These are phyloP conservation scores for Daedaleopsis sinensis DNA, from an alignment of 768 basidiomycete genomes.

Conservation along the genomic window DNA sequence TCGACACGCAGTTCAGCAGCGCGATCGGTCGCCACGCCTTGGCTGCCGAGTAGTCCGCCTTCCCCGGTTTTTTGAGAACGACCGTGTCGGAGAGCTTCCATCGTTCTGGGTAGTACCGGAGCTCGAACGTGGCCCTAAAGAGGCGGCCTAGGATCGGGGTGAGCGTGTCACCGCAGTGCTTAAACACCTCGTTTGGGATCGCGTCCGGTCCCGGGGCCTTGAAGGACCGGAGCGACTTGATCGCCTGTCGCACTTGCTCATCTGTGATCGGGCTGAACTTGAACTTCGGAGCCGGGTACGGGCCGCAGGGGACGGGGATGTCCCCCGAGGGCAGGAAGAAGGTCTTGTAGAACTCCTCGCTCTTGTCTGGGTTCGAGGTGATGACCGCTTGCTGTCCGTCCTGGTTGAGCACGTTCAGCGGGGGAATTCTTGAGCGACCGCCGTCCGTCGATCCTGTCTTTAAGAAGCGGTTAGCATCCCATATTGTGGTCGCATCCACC, in stretches of 20 bases:
- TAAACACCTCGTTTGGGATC: slow-evolving; percentile 37
- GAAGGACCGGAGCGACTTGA: slow-evolving; percentile 32
- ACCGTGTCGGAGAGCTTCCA: slow-evolving; percentile 34
- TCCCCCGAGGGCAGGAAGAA: not conserved
- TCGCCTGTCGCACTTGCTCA: not conserved
- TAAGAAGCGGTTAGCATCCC: slow-evolving; percentile 20
- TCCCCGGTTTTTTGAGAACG: slow-evolving; percentile 17
- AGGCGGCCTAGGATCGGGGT: slow-evolving; percentile 30
- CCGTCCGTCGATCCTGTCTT: slow-evolving; percentile 8
- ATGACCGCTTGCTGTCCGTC: not conserved
- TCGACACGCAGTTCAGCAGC: slow-evolving; percentile 28
- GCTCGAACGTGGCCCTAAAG: slow-evolving; percentile 31
- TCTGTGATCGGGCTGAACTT: not conserved
- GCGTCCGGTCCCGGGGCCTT: slow-evolving; percentile 36
- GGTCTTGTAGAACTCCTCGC: not conserved
- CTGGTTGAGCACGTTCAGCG: slow-evolving; percentile 6
- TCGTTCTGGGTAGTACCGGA: slow-evolving; percentile 26
- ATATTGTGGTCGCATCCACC: slow-evolving; percentile 9
- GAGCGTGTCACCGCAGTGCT: slow-evolving; percentile 25
- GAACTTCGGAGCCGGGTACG: not conserved
- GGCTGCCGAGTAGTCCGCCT: slow-evolving; percentile 33
- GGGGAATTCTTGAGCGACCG: slow-evolving; percentile 20
- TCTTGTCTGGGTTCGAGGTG: not conserved
- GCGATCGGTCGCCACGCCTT: slow-evolving; percentile 38
- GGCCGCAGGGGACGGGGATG: not conserved